A percentile compares a stretch with the other conserved stretches of the same genome.
Evolutionary conservation across 2,329 filamentous ascomycete genomes (phyloP).

Genomic region (Sarocladium brachiariae): DNA sequence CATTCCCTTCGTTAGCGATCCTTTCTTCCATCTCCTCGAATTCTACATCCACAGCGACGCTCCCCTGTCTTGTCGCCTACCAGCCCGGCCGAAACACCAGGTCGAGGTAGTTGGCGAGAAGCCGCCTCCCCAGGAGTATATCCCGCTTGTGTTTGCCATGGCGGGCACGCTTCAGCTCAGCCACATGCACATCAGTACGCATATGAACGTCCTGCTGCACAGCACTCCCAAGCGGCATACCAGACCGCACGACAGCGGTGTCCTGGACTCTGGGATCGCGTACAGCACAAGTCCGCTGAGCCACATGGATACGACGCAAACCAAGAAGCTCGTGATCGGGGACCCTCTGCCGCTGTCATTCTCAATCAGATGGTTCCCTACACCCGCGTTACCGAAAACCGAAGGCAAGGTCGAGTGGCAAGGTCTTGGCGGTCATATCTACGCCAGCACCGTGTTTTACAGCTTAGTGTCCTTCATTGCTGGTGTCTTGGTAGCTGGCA

Average conservation of each 20-base stretch:
- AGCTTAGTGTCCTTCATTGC: slow-evolving; percentile 51
- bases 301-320: slow-evolving; percentile 45
- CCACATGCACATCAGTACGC: slow-evolving; percentile 84
- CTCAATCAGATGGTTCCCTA: slow-evolving; percentile 81
- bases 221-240: slow-evolving; percentile 55
- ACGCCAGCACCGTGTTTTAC: slow-evolving; percentile 58
- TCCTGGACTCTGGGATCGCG: slow-evolving; percentile 78
- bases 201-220: slow-evolving; percentile 84
- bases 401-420: slow-evolving; percentile 60
- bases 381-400: slow-evolving; percentile 60
- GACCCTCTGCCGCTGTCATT: slow-evolving; percentile 75
- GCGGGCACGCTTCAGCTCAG: slow-evolving; percentile 82
- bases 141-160: slow-evolving; percentile 81
- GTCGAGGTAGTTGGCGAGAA: slow-evolving; percentile 48
- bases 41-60: slow-evolving; percentile 98
- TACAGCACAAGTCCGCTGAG: slow-evolving; percentile 74
- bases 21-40: slow-evolving; percentile 83
- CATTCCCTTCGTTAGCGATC: slow-evolving; percentile 66
- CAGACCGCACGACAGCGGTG: slow-evolving; percentile 62
- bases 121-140: slow-evolving; percentile 52
- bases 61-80: slow-evolving; percentile 83
- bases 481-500: slow-evolving; percentile 44
- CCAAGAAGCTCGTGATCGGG: slow-evolving; percentile 72
- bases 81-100: slow-evolving; percentile 60
- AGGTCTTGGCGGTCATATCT: slow-evolving; percentile 57